Base-by-base conservation (phyloP, 1,284 basidiomycete species). In the Bondarzewia mesenterica region DNA sequence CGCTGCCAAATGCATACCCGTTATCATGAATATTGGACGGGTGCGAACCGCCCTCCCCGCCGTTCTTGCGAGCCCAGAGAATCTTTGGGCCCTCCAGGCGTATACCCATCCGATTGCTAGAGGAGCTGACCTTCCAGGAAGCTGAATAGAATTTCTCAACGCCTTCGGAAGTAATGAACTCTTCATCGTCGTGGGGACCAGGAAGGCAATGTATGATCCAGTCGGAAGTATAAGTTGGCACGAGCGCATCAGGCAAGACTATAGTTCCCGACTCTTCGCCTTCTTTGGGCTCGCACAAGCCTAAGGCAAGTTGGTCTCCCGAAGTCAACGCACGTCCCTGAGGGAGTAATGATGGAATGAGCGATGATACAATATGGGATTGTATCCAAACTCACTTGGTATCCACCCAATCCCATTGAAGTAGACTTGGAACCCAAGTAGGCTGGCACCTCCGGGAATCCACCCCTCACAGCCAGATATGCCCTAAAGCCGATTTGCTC, bases 21-120 rank as follows among this genome's bases (percentile, higher is more conserved):
- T 83, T 81, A 54, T 86, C 83, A 18, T 84, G 71, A 43, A 86
- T 79, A 56, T 87, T 87, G 36, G 75, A 78, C 0, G 84, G 83
- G 60, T 88, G 85, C 10, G 78, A 77, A 0, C 85, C 85, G 6
- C 85, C 85, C 57, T 85, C 77, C 0, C 83, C 83, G 14, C 85
- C 84, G 46, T 71, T 77, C 15, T 60, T 52, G 35, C 83, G 69
- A 0, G 82, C 74, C 80, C 82, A 88, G 7, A 65, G 54, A 40
- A 85, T 70, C n/a, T 66, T 70, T 0, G 70, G 62, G 1, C 72
- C 69, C 43, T 77, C 69, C 12, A 65, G 53, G 7, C 78, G 70
- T 36, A 80, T 74, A 10, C 78, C 78, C 68, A 82, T 77, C 10
- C 80, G 71, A 57, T 82, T 82, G 59, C 77, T 81, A 2, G 77